phyloP scores from a whole-genome alignment of 169 alveolate genomes.

The Cryptosporidium viatorum region DNA sequence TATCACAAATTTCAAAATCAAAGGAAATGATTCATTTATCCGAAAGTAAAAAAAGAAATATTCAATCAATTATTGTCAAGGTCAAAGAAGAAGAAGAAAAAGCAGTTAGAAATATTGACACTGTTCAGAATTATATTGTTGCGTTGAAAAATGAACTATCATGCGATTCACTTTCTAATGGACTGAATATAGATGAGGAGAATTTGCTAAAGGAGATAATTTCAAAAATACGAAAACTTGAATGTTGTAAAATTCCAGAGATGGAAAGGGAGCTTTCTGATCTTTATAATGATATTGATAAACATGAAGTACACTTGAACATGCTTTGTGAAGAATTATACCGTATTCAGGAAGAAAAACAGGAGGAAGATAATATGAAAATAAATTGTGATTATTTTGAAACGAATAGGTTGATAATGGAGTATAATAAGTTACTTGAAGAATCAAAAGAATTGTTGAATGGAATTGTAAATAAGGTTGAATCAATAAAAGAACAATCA shows the following conservation, averaged over 20 bases:
- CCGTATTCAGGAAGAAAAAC: slow-evolving; percentile 34
- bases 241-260: slow-evolving; percentile 25
- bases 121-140: slow-evolving; percentile 30
- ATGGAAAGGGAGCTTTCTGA: slow-evolving; percentile 31
- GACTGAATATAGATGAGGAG: slow-evolving; percentile 27
- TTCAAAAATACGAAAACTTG: slow-evolving; percentile 11
- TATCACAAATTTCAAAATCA: slow-evolving; percentile 41
- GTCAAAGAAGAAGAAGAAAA: slow-evolving; percentile 59
- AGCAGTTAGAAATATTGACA: slow-evolving; percentile 16
- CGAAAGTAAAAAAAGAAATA: slow-evolving; percentile 42
- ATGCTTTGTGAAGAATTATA: slow-evolving; percentile 25
- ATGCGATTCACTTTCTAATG: slow-evolving; percentile 36
- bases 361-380: slow-evolving; percentile 4
- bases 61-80: slow-evolving; percentile 34
- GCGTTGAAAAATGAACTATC: slow-evolving; percentile 16
- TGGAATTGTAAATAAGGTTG: slow-evolving; percentile 7
- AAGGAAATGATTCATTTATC: slow-evolving; percentile 63
- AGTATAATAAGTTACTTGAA: neutral
- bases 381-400: neutral
- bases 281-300: slow-evolving; percentile 13
- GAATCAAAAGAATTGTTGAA: slow-evolving; percentile 11
- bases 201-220: slow-evolving; percentile 9
- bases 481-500: slow-evolving; percentile 19
- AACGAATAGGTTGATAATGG: neutral
- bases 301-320: slow-evolving; percentile 36